Conservation (phyloP, 768 basidiomycete genomes). For the Daedaleopsis nitida region DNA sequence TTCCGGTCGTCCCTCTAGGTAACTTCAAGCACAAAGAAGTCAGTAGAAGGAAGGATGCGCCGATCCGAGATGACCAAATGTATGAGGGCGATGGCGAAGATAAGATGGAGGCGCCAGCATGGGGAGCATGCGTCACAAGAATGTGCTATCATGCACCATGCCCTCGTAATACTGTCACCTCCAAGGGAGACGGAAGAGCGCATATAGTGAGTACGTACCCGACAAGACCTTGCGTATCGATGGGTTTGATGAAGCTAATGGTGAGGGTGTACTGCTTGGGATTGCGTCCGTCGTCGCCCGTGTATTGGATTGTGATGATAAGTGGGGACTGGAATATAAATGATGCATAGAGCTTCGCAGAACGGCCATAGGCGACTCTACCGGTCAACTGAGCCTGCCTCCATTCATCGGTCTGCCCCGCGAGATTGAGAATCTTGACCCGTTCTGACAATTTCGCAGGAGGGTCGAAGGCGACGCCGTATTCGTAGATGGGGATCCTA, state of each 20-base stretch:
- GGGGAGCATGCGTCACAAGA: conserved; percentile 7
- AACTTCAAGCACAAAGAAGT: conserved; percentile 32
- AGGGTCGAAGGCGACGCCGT: conserved; percentile 46
- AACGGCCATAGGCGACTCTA: conserved; percentile 48
- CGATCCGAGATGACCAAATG: neutral
- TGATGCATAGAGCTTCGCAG: conserved; percentile 48
- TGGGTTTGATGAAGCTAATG: conserved; percentile 43
- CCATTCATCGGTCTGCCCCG: conserved; percentile 47
- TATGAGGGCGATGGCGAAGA: neutral
- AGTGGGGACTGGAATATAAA: conserved; percentile 43
- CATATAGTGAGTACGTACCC: conserved; percentile 33
- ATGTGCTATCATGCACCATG: conserved; percentile 8
- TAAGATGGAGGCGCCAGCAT: neutral
- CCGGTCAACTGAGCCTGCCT: conserved; percentile 39
- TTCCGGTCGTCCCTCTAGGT: conserved; percentile 44
- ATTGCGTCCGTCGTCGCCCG: conserved; percentile 47
- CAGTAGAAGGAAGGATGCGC: conserved; percentile 13
- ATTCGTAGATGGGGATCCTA: conserved; percentile 49
- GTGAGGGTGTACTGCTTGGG: conserved; percentile 43
- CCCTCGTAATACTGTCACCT: conserved; percentile 15
- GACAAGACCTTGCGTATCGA: conserved; percentile 44
- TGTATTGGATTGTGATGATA: conserved; percentile 40
- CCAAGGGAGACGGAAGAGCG: neutral
- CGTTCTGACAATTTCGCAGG: conserved; percentile 38
- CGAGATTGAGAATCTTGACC: conserved; percentile 51